Evolutionary conservation across 1,284 basidiomycete genomes (phyloP).

Genomic region (Ustilago tritici): DNA sequence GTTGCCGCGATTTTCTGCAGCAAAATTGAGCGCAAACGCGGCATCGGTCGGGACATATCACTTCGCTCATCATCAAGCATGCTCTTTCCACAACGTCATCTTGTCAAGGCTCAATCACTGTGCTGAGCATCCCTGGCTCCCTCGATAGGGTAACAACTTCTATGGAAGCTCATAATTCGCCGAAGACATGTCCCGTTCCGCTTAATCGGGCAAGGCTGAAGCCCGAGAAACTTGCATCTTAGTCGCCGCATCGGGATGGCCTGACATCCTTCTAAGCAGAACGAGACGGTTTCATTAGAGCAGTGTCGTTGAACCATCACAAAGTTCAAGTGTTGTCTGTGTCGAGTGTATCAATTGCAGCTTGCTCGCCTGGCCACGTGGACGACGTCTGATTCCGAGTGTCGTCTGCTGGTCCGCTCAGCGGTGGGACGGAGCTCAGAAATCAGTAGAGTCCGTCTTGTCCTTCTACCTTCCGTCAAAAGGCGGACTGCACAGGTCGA

Average conservation of each 20-base stretch:
- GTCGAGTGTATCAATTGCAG: too few species aligned
- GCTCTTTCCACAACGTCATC: conserved; percentile 2
- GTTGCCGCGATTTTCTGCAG: conserved; percentile 2
- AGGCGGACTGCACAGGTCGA: too few species aligned
- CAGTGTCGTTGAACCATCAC: too few species aligned
- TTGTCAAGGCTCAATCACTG: background rate
- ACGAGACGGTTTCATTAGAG: too few species aligned
- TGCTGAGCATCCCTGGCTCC: background rate
- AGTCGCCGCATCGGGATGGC: background rate
- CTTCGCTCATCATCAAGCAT: background rate
- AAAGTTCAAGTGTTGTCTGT: too few species aligned
- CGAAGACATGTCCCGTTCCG: background rate
- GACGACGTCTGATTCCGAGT: too few species aligned
- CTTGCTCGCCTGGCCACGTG: too few species aligned
- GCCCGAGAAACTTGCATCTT: background rate
- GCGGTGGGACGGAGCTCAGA: too few species aligned
- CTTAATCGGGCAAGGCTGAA: background rate
- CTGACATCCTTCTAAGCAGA: too few species aligned
- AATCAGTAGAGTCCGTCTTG: too few species aligned
- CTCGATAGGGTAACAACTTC: background rate
- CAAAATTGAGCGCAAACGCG: background rate
- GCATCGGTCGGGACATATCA: conserved; percentile 29
- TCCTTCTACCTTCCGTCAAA: too few species aligned
- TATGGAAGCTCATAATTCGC: background rate
- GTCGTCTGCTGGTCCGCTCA: too few species aligned